Conservation (phyloP, 176 grass and related monocot genomes). For the Oryza brachyantha region DNA sequence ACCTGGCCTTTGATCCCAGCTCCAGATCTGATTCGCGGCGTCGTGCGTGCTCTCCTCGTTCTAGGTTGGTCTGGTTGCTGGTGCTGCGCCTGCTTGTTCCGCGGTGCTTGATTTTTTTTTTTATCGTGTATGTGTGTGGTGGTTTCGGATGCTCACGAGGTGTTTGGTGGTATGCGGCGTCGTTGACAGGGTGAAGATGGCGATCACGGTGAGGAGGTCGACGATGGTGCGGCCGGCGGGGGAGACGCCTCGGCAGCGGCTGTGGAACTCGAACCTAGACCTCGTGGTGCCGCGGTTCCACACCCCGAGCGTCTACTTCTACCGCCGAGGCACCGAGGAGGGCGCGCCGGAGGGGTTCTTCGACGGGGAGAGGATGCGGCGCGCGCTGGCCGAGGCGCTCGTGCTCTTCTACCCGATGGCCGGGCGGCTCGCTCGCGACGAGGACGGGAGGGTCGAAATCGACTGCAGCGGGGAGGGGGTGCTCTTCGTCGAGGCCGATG, state of each 20-base stretch:
- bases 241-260: constrained; percentile 47
- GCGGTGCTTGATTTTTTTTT: not conserved
- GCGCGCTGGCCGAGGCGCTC: constrained; percentile 57
- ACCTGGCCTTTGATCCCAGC: not conserved
- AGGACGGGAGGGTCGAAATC: constrained; percentile 83
- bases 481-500: constrained; percentile 81
- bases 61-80: constrained; percentile 29
- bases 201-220: constrained; percentile 51
- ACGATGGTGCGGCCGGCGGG: constrained; percentile 68
- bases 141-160: not conserved
- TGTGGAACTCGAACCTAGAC: constrained; percentile 90
- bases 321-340: constrained; percentile 25
- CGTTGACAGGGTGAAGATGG: constrained; percentile 33
- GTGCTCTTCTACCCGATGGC: constrained; percentile 89
- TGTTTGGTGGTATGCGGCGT: constrained; percentile 3
- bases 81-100: not conserved
- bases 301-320: constrained; percentile 93
- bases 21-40: constrained; percentile 11
- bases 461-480: constrained; percentile 73
- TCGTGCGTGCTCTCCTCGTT: not conserved
- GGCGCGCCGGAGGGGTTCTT: constrained; percentile 44
- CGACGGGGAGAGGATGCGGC: constrained; percentile 46
- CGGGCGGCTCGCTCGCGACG: constrained; percentile 64
- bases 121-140: not conserved
- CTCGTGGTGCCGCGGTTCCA: constrained; percentile 81